Evolutionary conservation across 192 early-diverging fungal species (phyloP), one percentile per base, ranked within the genome.

Genomic region (Entomortierella parvispora): DNA sequence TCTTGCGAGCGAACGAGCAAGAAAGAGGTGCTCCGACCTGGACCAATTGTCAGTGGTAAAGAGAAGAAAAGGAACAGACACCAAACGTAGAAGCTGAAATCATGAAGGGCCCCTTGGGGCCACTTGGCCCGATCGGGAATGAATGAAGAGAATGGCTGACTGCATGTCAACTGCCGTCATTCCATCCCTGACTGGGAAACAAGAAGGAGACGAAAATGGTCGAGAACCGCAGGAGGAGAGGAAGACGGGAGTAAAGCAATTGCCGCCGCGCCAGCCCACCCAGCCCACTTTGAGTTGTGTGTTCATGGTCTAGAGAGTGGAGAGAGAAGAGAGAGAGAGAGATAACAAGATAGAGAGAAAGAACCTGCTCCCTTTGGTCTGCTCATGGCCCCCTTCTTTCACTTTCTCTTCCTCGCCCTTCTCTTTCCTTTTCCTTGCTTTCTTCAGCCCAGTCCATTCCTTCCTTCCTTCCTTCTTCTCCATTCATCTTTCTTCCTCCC

Each of bases 381-480:
- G 7, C 37, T 40, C 37, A 22, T 15, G 32, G 53, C 31, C 54
- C 23, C 25, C 70, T 57, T 49, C 59, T 64, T 48, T 46, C 29
- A 17, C 43, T 54, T 53, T 62, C 48, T 37, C 48, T 25, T 50
- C 23, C 9, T 52, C 25, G 22, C 7, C 9, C 50, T 10, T 23
- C 2, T 23, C 14, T 43, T 58, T 44, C 37, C 44, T 26, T 2
- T 25, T 12, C 0, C 44, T 56, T 17, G 32, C 18, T 12, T 49
- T 63, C 12, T 62, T 31, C 18, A 20, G 53, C 14, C 34, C 43
- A 17, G 26, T 66, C 31, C 54, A 34, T 50, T 40, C 56, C 48
- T 28, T 40, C 22, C 42, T 43, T 23, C 51, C 46, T 48, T 44
- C 22, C 40, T 62, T 59, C 53, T 61, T 58, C 48, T 28, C 25